Conservation (phyloP, 2,329 filamentous ascomycete species). For the Byssoonygena ceratinophila region DNA sequence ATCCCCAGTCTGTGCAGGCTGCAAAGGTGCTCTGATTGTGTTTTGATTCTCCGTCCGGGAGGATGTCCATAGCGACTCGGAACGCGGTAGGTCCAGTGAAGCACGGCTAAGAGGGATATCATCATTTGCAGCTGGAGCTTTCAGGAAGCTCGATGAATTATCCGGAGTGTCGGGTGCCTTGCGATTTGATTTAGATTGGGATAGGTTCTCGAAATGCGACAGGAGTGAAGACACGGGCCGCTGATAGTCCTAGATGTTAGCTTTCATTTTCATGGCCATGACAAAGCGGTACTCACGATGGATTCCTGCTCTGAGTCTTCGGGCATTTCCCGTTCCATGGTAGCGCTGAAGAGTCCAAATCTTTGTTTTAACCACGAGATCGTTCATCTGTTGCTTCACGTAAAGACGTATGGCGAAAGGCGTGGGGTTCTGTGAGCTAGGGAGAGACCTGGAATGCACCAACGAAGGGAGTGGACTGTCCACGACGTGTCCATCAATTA, state of each 20-base stretch:
- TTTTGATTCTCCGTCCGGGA: constrained; percentile 1
- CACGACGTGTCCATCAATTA: neutral
- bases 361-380: neutral
- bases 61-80: constrained; percentile 30
- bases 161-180: constrained; percentile 22
- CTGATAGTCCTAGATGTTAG: constrained; percentile 20
- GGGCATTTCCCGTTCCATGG: neutral
- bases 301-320: constrained; percentile 13
- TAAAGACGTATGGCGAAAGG: neutral
- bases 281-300: constrained; percentile 11
- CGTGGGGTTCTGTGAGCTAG: neutral
- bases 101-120: constrained; percentile 24
- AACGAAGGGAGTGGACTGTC: neutral
- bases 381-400: neutral
- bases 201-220: constrained; percentile 41
- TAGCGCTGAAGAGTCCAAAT: neutral
- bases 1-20: constrained; percentile 21
- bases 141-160: constrained; percentile 23
- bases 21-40: neutral
- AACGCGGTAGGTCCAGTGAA: constrained; percentile 36
- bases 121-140: constrained; percentile 26
- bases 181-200: constrained; percentile 20
- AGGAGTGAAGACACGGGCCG: constrained; percentile 41
- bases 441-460: neutral
- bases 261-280: constrained; percentile 9